A percentile compares a stretch with the other conserved stretches of the same genome.
Evolutionary conservation across 208 protist genomes (phyloP).

Genomic region (Histomonas meleagridis): DNA sequence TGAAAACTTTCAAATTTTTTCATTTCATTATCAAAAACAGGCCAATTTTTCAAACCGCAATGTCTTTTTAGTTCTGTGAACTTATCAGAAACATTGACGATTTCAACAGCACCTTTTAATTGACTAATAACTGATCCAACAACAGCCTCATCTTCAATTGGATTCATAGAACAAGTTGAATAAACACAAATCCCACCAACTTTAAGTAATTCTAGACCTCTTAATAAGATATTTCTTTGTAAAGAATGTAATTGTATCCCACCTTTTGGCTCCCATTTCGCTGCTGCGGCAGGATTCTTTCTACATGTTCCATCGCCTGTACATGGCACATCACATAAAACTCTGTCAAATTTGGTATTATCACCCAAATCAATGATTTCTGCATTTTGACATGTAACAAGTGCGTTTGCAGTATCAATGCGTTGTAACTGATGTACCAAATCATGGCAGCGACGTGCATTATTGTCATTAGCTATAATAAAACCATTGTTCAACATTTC

Average conservation of each 20-base stretch:
- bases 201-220: constrained; percentile 40
- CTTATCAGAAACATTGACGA: constrained; percentile 49
- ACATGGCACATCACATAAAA: constrained; percentile 57
- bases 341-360: constrained; percentile 47
- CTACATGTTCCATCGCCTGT: constrained; percentile 54
- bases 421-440: constrained; percentile 49
- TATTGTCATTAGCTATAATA: constrained; percentile 42
- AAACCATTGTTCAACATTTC: constrained; percentile 40
- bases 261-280: constrained; percentile 40
- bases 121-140: constrained; percentile 49
- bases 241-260: constrained; percentile 43
- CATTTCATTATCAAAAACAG: constrained; percentile 33
- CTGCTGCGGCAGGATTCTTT: constrained; percentile 50
- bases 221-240: constrained; percentile 46
- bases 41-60: constrained; percentile 51
- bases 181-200: constrained; percentile 53
- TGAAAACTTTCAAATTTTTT: neutral
- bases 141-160: constrained; percentile 59
- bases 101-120: constrained; percentile 9
- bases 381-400: constrained; percentile 48
- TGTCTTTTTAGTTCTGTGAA: constrained; percentile 43
- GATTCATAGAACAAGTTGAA: constrained; percentile 58
- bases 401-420: constrained; percentile 34
- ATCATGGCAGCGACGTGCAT: neutral
- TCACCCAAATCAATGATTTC: no score